phyloP scores from a whole-genome alignment of 192 early-diverging fungal genomes.

The Coemansia sp. region DNA sequence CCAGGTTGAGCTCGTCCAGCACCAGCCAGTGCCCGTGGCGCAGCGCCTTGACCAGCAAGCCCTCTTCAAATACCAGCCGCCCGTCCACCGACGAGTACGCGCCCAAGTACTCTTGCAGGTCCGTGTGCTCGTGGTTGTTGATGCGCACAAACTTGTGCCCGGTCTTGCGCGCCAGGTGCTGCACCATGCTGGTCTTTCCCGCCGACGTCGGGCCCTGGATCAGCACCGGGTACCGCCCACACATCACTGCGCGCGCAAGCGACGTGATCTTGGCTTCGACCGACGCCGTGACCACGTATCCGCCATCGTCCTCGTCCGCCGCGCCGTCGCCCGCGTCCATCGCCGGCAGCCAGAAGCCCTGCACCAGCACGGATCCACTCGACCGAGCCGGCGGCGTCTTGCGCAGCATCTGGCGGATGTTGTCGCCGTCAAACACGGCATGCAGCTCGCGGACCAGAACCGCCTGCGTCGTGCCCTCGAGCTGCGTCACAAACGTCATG shows the following conservation, averaged over 20 bases:
- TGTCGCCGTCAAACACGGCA: conserved; percentile 18
- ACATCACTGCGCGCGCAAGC: conserved; percentile 87
- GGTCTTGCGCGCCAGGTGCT: conserved; percentile 83
- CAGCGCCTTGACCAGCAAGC: conserved; percentile 88
- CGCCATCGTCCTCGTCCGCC: conserved; percentile 16
- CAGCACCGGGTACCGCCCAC: conserved; percentile 83
- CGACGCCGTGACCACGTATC: conserved; percentile 82
- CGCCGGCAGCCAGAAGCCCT: conserved; percentile 79
- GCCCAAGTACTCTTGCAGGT: conserved; percentile 96
- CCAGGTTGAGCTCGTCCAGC: conserved; percentile 96
- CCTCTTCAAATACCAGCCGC: conserved; percentile 90
- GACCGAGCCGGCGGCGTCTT: conserved; percentile 13
- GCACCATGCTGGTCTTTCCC: conserved; percentile 98
- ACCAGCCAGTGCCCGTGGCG: conserved; percentile 97
- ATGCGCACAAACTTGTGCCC: conserved; percentile 96
- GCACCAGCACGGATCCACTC: conserved; percentile 63
- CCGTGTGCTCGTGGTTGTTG: conserved; percentile 99
- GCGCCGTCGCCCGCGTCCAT: conserved; percentile 15
- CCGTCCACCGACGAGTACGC: conserved; percentile 85
- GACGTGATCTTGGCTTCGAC: conserved; percentile 81
- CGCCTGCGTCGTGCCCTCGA: conserved; percentile 63
- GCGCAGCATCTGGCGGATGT: conserved; percentile 23
- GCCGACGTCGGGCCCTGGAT: conserved; percentile 98
- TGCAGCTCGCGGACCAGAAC: conserved; percentile 28
- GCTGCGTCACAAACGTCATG: conserved; percentile 94